Base-by-base conservation (phyloP, 805 yeast genomes). In the Cyberlindnera euphorbiae region DNA sequence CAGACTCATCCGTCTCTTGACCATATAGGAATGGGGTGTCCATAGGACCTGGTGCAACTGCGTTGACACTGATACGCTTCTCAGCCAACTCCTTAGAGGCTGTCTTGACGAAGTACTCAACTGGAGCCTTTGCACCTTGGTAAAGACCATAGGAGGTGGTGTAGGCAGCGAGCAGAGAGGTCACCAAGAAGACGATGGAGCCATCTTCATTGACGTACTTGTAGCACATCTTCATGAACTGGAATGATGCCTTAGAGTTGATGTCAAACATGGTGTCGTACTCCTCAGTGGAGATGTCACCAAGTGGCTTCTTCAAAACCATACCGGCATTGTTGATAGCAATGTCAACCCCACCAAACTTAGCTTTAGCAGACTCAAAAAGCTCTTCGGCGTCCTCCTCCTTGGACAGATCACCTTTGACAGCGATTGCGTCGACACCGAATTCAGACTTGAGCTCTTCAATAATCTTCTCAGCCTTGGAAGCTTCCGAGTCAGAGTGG, bases 311-410 rank as follows among this genome's bases (percentile, higher is more conserved):
- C 64, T 79, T 77, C 55, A 79, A 61, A 16, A 79, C 85, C 67
- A 60, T 73, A 35, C 86, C 86, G 26, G 77, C 79, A 45, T 75
- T 77, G 60, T 78, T 78, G 48, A 79, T 64, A n/a, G 84, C 85
- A 51, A 74, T 66, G 48, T 79, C 82, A 44, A 75, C 60, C 15
- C 59, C 51, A 25, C 80, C 81, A 38, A 75, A 69, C 27, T 59
- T 55, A 11, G 53, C 41, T 35, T 61, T 60, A 7, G 77, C 73
- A 9, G 55, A 57, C 13, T 57, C 67, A 47, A 79, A 79, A 36
- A 79, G 56, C 19, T 62, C 56, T 15, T 58, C 53, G 24, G 67
- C 60, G 9, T 67, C 73, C 1, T 46, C 58, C 31, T 74, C 76
- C 3, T 51, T 31, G 15, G 54, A 32, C 15, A 52, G 24, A 35